A percentile compares a stretch with the other conserved stretches of the same genome.
phyloP scores from a whole-genome alignment of 805 yeast genomes.

The Alloascoidea africana region DNA sequence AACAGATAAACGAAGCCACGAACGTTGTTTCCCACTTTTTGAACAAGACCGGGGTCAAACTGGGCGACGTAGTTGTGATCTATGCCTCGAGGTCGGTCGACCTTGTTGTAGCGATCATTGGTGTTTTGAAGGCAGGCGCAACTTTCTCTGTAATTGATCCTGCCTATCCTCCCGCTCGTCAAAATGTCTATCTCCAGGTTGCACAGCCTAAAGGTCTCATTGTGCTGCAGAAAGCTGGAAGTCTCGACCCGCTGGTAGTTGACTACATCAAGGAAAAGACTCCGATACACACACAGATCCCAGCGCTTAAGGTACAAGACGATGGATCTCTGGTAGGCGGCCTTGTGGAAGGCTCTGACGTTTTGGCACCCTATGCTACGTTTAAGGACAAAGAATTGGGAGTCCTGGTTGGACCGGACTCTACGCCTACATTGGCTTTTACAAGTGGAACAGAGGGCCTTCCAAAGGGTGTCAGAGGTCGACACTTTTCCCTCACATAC shows the following conservation, averaged over 20 bases:
- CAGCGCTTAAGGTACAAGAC: conserved; percentile 61
- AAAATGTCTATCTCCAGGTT: conserved; percentile 80
- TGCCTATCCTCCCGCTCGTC: conserved; percentile 97
- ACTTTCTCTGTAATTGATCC: conserved; percentile 98
- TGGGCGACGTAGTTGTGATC: conserved; percentile 95
- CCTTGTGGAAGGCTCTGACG: conserved; percentile 23
- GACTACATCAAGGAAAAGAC: conserved; percentile 64
- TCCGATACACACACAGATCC: conserved; percentile 56
- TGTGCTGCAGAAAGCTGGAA: conserved; percentile 84
- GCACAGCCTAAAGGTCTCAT: conserved; percentile 89
- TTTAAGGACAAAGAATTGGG: conserved; percentile 55
- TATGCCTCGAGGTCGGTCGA: conserved; percentile 97
- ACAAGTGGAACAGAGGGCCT: conserved; percentile 97
- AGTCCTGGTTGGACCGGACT: conserved; percentile 91
- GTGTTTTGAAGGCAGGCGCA: conserved; percentile 96
- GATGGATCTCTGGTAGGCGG: conserved; percentile 57
- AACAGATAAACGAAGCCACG: conserved; percentile 84
- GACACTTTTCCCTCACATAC: conserved; percentile 93
- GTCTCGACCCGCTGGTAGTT: conserved; percentile 59
- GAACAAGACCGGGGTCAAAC: conserved; percentile 60
- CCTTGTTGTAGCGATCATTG: conserved; percentile 92
- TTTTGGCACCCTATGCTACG: conserved; percentile 29
- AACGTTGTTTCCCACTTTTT: conserved; percentile 86
- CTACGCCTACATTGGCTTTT: conserved; percentile 91
- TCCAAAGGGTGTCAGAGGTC: conserved; percentile 97